Evolutionary conservation across 163 green algal species (phyloP).

Genomic region (Chlorella variabilis): DNA sequence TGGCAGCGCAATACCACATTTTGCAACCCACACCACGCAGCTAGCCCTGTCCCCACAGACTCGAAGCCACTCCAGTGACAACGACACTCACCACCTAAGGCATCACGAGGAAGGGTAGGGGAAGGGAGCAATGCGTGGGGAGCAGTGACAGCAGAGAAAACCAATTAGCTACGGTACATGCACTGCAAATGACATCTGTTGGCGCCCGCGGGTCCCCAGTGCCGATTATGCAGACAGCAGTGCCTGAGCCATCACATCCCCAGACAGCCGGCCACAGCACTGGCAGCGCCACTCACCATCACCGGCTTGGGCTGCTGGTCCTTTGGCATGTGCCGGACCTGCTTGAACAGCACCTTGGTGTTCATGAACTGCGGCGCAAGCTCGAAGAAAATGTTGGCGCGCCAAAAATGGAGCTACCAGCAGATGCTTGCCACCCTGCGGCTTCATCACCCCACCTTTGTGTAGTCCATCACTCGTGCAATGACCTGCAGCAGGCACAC

Average conservation of each 20-base stretch:
- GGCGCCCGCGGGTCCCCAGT: too few relatives aligned
- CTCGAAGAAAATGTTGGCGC: too few relatives aligned
- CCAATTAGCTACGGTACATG: neutral
- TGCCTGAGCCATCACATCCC: too few relatives aligned
- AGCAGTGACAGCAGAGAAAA: neutral
- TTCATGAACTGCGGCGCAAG: conserved; percentile 51
- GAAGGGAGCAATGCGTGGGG: too few relatives aligned
- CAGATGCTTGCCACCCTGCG: too few relatives aligned
- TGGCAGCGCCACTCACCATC: conserved; percentile 51
- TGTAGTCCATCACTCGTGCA: conserved; percentile 7
- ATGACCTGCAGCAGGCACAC: neutral
- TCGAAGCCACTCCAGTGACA: too few relatives aligned
- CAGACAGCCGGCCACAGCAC: too few relatives aligned
- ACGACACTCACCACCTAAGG: too few relatives aligned
- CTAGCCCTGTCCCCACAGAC: too few relatives aligned
- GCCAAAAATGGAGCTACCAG: too few relatives aligned
- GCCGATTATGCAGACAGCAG: too few relatives aligned
- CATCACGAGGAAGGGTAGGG: too few relatives aligned
- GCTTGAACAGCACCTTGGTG: conserved; percentile 72
- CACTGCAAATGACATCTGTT: neutral
- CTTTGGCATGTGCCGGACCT: conserved; percentile 36
- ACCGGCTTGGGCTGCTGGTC: conserved; percentile 47
- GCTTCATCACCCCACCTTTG: neutral
- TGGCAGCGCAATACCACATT: neutral
- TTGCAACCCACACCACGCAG: neutral